These are phyloP conservation scores for Clarkia xantiana DNA, from an alignment of 345 rosid genomes.

Conservation along the genomic window DNA sequence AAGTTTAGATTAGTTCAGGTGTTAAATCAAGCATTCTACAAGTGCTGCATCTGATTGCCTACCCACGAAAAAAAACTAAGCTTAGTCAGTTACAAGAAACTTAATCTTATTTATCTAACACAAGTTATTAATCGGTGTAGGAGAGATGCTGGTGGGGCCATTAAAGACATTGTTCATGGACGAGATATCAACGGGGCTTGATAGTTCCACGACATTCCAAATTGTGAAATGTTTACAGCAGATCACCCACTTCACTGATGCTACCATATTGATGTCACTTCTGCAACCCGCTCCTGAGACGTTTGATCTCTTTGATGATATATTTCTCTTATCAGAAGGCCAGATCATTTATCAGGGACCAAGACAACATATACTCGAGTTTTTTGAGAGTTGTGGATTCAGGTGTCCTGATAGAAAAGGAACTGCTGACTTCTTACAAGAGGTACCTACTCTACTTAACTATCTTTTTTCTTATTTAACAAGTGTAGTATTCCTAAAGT, in stretches of 20 bases:
- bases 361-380: slow-evolving; percentile 39
- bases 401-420: slow-evolving; percentile 78
- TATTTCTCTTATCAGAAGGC: slow-evolving; percentile 64
- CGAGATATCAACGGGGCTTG: slow-evolving; percentile 89
- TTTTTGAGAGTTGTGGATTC: slow-evolving; percentile 66
- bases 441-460: too few species aligned
- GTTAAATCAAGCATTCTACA: too few species aligned
- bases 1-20: too few species aligned
- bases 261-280: slow-evolving; percentile 61
- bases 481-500: too few species aligned
- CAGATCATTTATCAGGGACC: slow-evolving; percentile 87
- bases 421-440: slow-evolving; percentile 83
- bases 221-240: slow-evolving; percentile 83
- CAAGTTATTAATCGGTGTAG: slow-evolving; percentile 14
- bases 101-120: too few species aligned
- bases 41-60: too few species aligned
- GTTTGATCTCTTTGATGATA: slow-evolving; percentile 74
- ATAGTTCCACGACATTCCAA: slow-evolving; percentile 82
- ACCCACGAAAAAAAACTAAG: too few species aligned
- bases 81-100: too few species aligned
- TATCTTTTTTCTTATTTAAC: too few species aligned
- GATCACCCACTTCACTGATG: slow-evolving; percentile 59
- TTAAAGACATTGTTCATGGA: slow-evolving; percentile 85
- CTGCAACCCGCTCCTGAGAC: slow-evolving; percentile 95
- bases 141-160: slow-evolving; percentile 97